These are phyloP conservation scores for Dactylis glomerata DNA, from an alignment of 176 grass and related monocot species.

Conservation along the genomic window DNA sequence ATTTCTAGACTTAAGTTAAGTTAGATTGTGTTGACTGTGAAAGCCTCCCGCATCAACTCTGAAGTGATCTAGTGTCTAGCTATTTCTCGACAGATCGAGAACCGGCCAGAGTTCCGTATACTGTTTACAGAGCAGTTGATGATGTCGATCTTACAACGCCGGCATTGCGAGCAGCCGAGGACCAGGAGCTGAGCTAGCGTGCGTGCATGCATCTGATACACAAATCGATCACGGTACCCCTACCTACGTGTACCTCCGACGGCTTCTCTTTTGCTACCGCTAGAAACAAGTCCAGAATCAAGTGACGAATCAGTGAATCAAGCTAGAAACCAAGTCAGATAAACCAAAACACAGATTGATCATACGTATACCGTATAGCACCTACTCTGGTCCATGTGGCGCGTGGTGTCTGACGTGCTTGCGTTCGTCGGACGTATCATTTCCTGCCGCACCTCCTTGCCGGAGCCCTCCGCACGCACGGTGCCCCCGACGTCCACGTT, in stretches of 20 bases:
- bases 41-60: background rate
- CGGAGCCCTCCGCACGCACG: background rate
- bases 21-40: background rate
- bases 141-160: too few species aligned
- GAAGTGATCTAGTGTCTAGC: background rate
- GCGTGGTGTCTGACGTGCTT: background rate
- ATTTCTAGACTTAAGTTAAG: too few species aligned
- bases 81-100: too few species aligned
- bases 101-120: too few species aligned
- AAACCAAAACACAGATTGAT: background rate
- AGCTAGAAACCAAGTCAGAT: background rate
- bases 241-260: background rate
- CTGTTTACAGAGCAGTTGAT: too few species aligned
- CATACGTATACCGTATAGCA: background rate
- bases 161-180: background rate
- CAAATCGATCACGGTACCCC: background rate
- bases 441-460: background rate
- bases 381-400: background rate
- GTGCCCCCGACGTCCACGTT: background rate
- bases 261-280: background rate
- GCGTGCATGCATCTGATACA: background rate
- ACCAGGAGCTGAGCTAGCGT: background rate
- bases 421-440: background rate
- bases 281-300: background rate
- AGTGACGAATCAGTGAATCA: background rate